Percentiles rank a stretch among this genome's conserved stretches.
phyloP scores from a whole-genome alignment of 2,329 filamentous ascomycete genomes.

The Aspergillus fructus region DNA sequence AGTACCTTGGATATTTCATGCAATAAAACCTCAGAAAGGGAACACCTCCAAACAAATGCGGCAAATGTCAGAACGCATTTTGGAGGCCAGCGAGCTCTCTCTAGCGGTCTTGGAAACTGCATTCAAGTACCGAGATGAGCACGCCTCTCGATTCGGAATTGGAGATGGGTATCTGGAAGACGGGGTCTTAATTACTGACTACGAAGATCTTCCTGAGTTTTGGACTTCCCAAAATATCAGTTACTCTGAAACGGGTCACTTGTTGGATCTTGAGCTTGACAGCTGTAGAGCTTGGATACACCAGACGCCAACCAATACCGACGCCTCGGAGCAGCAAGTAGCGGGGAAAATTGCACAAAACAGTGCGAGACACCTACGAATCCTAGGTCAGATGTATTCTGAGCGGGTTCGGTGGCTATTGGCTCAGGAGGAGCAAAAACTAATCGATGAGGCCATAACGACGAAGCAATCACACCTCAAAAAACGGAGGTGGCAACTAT shows the following conservation, averaged over 20 bases:
- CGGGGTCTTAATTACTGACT: slow-evolving; percentile 63
- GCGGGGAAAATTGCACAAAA: slow-evolving; percentile 52
- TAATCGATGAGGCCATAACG: slow-evolving; percentile 48
- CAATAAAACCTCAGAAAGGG: slow-evolving; percentile 70
- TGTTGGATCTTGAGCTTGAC: slow-evolving; percentile 43
- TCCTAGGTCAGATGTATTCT: slow-evolving; percentile 58
- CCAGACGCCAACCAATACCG: slow-evolving; percentile 29
- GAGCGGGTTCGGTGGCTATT: slow-evolving; percentile 61
- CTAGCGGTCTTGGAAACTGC: slow-evolving; percentile 62
- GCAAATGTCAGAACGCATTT: slow-evolving; percentile 47
- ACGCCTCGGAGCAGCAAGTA: slow-evolving; percentile 32
- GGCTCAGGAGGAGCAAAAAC: slow-evolving; percentile 51
- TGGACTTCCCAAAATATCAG: slow-evolving; percentile 70
- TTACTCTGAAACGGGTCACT: slow-evolving; percentile 38
- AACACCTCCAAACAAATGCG: slow-evolving; percentile 55
- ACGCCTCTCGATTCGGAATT: slow-evolving; percentile 72
- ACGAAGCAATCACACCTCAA: slow-evolving; percentile 46
- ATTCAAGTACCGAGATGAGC: slow-evolving; percentile 69
- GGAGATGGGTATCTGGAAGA: slow-evolving; percentile 64
- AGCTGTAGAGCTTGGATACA: slow-evolving; percentile 41
- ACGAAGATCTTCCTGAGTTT: slow-evolving; percentile 70
- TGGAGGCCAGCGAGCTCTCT: slow-evolving; percentile 75
- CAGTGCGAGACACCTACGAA: slow-evolving; percentile 54
- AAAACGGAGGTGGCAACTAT: slow-evolving; percentile 48
- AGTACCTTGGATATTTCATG: slow-evolving; percentile 75